A percentile compares a stretch with the other conserved stretches of the same genome.
Conservation (phyloP, 352 stramenopile genomes). For the Globisporangium camurandrum region DNA sequence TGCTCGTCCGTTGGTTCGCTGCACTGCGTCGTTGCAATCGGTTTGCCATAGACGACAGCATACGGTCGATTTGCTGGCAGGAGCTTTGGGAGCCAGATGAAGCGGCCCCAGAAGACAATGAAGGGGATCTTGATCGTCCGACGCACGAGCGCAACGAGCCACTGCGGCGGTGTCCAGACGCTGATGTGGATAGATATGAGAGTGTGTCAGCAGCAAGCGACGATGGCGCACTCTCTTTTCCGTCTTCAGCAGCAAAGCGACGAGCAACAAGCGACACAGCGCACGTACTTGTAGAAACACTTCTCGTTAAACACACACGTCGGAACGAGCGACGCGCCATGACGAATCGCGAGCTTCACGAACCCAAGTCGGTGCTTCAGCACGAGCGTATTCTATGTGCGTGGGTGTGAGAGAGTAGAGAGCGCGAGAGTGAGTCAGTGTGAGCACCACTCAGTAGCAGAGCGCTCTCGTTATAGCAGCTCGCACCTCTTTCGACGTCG, state of each 20-base stretch:
- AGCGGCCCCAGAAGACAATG: slow-evolving; percentile 73
- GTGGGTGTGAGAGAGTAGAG: no score
- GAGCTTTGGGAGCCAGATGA: slow-evolving; percentile 39
- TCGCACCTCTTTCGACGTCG: slow-evolving; percentile 41
- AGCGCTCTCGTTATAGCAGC: no score
- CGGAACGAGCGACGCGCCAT: slow-evolving; percentile 67
- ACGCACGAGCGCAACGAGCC: slow-evolving; percentile 50
- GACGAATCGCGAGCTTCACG: slow-evolving; percentile 71
- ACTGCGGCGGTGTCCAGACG: slow-evolving; percentile 60
- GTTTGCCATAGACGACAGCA: slow-evolving; percentile 69
- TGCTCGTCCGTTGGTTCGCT: slow-evolving; percentile 59
- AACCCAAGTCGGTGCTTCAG: slow-evolving; percentile 78
- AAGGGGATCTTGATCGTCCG: slow-evolving; percentile 69
- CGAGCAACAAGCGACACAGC: neutral
- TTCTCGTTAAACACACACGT: slow-evolving; percentile 79
- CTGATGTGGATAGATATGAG: slow-evolving; percentile 11
- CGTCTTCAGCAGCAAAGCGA: neutral
- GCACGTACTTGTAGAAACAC: slow-evolving; percentile 29
- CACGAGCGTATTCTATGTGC: slow-evolving; percentile 39
- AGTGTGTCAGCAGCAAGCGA: no score
- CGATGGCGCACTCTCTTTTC: no score
- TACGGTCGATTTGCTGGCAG: slow-evolving; percentile 54
- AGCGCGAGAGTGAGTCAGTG: neutral
- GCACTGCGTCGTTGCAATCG: slow-evolving; percentile 43
- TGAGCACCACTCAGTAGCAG: neutral